Evolutionary conservation across 768 basidiomycete genomes (phyloP), one percentile per base, ranked within the genome.

Genomic region (Wakefieldia striispora): DNA sequence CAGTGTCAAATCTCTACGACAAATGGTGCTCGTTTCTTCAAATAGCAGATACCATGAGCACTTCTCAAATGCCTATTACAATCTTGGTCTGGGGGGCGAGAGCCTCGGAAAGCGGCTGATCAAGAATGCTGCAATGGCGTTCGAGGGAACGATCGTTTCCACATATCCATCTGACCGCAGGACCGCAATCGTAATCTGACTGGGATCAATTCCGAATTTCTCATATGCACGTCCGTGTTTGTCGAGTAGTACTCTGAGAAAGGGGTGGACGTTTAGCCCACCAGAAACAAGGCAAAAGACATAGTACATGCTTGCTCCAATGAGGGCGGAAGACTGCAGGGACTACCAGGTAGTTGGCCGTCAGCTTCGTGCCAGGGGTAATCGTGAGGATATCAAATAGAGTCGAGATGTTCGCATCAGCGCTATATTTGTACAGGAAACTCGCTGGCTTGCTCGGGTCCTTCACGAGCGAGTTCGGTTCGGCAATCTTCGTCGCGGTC

Each of bases 141-240:
- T 54, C 19, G 68, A 61, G 12, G 68, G 64, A n/a, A 57, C 62
- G 23, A 75, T 48, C 37, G 62, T 60, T 14, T 73, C 73, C 2
- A 74, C 65, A 47, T 72, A 74, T 31, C 74, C 72, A 48, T 75
- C 73, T 5, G 74, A 73, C 10, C 73, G 69, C 37, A 74, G 56
- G 10, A 75, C 55, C 19, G 72, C 70, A 7, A 74, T 40, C 29
- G 70, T 66, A 6, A 70, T 61, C 21, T 52, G 58, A 4, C 47
- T 39, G 3, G 56, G 44, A 29, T 57, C 55, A 31, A 75, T 66
- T 1, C 73, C 73, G 33, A 65, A 74, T 20, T 12, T 59, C 44
- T 63, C 56, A 50, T 75, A 74, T 4, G 49, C 71, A 20, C 53
- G 53, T 72, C 70, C 12, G 61, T 59, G 49, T 74, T 71, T n/a